phyloP scores from a whole-genome alignment of 495 filamentous ascomycete genomes.

The Ramalina peruviana region DNA sequence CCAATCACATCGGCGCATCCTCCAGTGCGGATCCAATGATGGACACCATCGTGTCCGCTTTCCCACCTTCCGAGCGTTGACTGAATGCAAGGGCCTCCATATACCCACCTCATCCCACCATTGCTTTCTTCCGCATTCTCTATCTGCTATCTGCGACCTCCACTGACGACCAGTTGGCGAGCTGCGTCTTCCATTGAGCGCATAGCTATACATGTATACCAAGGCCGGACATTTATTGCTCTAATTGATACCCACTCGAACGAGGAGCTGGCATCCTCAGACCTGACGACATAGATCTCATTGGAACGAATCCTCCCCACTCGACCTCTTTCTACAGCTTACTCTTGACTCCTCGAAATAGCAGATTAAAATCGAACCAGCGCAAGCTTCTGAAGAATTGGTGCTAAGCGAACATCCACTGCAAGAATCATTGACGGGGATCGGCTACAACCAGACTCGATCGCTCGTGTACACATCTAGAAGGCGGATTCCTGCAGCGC shows the following conservation, averaged over 20 bases:
- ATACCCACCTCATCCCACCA: background rate
- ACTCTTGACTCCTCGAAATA: background rate
- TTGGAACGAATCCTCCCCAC: background rate
- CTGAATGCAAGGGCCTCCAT: no score
- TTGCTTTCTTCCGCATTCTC: background rate
- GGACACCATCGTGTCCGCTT: no score
- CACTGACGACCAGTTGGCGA: background rate
- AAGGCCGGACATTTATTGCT: background rate
- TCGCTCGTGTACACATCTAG: background rate
- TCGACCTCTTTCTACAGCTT: constrained; percentile 1
- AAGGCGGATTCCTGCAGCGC: background rate
- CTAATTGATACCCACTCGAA: constrained; percentile 2
- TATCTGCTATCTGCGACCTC: background rate
- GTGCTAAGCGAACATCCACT: background rate
- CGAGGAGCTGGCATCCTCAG: constrained; percentile 10
- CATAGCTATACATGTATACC: no score
- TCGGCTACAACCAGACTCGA: background rate
- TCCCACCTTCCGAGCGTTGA: no score
- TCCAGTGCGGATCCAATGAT: no score
- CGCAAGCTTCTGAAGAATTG: background rate
- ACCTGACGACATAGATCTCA: background rate
- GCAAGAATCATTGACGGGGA: background rate
- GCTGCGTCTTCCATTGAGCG: background rate
- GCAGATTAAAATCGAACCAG: background rate
- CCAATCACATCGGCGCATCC: no score